Base-by-base conservation (phyloP, 805 yeast species). In the Lachancea quebecensis region DNA sequence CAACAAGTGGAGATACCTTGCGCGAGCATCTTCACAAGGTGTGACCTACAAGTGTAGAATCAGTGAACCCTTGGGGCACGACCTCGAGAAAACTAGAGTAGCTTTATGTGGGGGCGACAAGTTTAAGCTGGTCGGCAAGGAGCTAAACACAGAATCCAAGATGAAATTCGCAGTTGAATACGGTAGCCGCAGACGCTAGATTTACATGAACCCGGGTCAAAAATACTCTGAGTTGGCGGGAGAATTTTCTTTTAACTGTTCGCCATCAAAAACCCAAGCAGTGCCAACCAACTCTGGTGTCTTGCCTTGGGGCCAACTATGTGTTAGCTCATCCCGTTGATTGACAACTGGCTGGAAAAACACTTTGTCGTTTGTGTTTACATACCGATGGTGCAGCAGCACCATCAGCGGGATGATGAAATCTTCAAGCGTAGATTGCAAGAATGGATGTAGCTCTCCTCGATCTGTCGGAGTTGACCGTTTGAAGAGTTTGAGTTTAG, bases 81-180 rank as follows among this genome's bases (percentile, higher is more conserved):
- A 60, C 2, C 39, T 66, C 15, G 53, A 49, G 4, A 53, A 53
- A n/a, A 48, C 65, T 10, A 64, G 70, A 47, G 42, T 48, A 11
- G 50, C 61, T 1, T 49, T 75, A 46, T 60, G 68, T 1, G 71
- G 68, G 34, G 69, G 66, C 28, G 83, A 83, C 28, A 70, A 75
- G 44, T 60, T 76, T 45, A 73, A 75, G 45, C 58, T 71, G 3
- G 68, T 79, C 0, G 78, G 80, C 3, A 64, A 64, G 12, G 68
- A 68, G 1, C 64, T 81, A 30, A 68, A 67, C 33, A 47, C 68
- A 1, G 56, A 54, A 1, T 68, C 74, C 14, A 81, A 81, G 59
- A 47, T 52, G 4, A 64, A 66, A 41, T 81, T 78, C 54, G 57
- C 70, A 15, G 49, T 56, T 15, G 66, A 64, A 3, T 71, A 61